Evolutionary conservation across 2,329 filamentous ascomycete genomes (phyloP).

Genomic region (Botryosphaeria agaves): DNA sequence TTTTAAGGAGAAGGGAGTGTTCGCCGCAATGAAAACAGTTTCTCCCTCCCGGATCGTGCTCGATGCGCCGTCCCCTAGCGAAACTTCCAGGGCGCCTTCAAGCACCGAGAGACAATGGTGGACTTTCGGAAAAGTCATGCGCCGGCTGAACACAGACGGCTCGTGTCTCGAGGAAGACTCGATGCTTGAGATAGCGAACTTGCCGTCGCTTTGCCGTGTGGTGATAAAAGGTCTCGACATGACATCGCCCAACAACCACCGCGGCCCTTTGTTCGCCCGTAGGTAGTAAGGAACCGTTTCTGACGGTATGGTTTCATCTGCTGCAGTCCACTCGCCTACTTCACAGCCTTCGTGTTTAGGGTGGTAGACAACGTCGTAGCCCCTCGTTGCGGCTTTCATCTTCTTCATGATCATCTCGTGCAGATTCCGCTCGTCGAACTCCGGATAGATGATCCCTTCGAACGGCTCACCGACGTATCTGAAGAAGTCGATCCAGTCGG

Average conservation of each 20-base stretch:
- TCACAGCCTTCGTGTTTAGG: constrained; percentile 30
- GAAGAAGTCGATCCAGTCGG: constrained; percentile 45
- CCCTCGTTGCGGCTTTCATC: constrained; percentile 36
- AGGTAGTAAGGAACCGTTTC: constrained; percentile 31
- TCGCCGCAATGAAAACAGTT: constrained; percentile 30
- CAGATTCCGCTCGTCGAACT: constrained; percentile 34
- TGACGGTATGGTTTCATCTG: constrained; percentile 23
- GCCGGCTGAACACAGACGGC: constrained; percentile 16
- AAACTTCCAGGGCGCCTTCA: constrained; percentile 28
- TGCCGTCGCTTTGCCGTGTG: constrained; percentile 27
- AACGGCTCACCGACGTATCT: constrained; percentile 37
- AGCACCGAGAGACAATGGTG: constrained; percentile 35
- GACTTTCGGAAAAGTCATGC: constrained; percentile 26
- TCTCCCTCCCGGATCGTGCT: constrained; percentile 27
- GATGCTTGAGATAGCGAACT: constrained; percentile 36
- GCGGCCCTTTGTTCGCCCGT: constrained; percentile 30
- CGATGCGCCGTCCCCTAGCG: constrained; percentile 17
- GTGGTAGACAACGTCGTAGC: constrained; percentile 38
- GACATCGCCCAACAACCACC: constrained; percentile 28
- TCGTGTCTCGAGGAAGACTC: constrained; percentile 25
- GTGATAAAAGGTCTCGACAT: constrained; percentile 31
- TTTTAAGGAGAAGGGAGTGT: constrained; percentile 25
- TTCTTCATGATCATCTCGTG: constrained; percentile 34
- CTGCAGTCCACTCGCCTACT: constrained; percentile 22
- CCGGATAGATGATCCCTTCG: constrained; percentile 30